Percentiles rank a stretch among this genome's conserved stretches.
phyloP scores from a whole-genome alignment of 2,329 filamentous ascomycete genomes.

The Septoria petroselini region DNA sequence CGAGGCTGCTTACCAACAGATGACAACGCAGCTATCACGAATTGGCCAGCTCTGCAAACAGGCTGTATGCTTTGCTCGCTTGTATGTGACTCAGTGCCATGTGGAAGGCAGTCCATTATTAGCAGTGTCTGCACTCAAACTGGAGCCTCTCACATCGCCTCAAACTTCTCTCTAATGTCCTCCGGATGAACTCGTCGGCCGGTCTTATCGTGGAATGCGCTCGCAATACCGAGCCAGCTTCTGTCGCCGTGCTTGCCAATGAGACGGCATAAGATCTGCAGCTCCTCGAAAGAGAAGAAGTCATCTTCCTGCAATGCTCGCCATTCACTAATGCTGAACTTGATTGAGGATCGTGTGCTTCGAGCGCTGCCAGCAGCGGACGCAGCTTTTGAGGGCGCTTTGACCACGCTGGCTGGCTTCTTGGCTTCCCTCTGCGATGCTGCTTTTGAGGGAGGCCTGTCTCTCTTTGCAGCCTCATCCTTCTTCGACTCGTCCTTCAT shows the following conservation, averaged over 20 bases:
- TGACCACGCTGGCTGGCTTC: constrained; percentile 14
- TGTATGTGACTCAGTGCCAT: background rate
- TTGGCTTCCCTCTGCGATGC: constrained; percentile 14
- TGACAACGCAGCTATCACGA: constrained; percentile 9
- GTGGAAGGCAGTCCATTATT: background rate
- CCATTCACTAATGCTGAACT: constrained; percentile 36
- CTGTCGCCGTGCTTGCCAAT: constrained; percentile 37
- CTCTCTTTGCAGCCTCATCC: background rate
- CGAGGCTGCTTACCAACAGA: constrained; percentile 4
- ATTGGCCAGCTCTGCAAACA: background rate
- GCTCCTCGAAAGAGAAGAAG: constrained; percentile 39
- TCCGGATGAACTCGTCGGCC: constrained; percentile 46
- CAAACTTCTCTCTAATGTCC: constrained; percentile 45
- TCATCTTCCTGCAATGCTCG: constrained; percentile 36
- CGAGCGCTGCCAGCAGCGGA: constrained; percentile 14
- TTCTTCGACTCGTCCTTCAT: constrained; percentile 23
- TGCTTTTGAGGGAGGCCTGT: background rate
- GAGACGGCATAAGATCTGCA: constrained; percentile 45
- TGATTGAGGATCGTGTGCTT: constrained; percentile 18
- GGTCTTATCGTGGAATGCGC: constrained; percentile 50
- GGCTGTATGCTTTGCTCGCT: background rate
- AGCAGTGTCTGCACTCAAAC: background rate
- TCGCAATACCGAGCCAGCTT: constrained; percentile 49
- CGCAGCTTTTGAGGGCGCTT: constrained; percentile 19
- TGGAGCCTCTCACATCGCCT: constrained; percentile 23